These are phyloP conservation scores for Ophiostoma perfectum DNA, from an alignment of 2,329 filamentous ascomycete genomes.

Conservation along the genomic window DNA sequence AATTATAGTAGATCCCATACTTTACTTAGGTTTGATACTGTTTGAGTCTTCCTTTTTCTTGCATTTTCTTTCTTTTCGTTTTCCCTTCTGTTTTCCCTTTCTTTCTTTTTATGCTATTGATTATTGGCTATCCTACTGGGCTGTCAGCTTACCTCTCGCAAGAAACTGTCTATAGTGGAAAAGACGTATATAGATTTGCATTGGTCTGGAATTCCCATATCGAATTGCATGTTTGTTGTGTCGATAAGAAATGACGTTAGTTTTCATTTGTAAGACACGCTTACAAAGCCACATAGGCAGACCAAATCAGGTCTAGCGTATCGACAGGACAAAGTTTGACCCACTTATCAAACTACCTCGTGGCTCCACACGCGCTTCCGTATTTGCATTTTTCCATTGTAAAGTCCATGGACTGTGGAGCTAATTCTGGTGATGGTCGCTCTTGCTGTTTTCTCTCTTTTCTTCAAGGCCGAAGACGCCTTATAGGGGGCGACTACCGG, in stretches of 20 bases:
- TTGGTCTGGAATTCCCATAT: background rate
- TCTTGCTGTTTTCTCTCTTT: background rate
- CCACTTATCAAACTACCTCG: background rate
- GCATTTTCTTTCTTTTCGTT: background rate
- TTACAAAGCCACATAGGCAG: background rate
- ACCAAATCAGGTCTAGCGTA: background rate
- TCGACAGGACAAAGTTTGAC: background rate
- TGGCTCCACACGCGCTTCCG: background rate
- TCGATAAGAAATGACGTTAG: background rate
- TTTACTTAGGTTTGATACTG: no score
- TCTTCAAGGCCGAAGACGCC: background rate
- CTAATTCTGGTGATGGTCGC: background rate
- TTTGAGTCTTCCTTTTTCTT: no score
- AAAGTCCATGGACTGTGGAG: background rate
- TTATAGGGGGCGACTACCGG: background rate
- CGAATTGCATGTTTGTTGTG: background rate
- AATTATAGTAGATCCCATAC: no score
- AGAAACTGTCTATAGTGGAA: background rate
- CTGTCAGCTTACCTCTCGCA: no score
- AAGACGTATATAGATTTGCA: background rate
- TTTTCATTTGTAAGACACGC: background rate
- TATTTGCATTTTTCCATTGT: background rate
- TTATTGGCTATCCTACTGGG: background rate
- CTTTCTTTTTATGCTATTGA: background rate
- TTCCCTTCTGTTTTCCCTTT: background rate